phyloP scores from a whole-genome alignment of 441 rosid genomes.

The Melastoma candidum region DNA sequence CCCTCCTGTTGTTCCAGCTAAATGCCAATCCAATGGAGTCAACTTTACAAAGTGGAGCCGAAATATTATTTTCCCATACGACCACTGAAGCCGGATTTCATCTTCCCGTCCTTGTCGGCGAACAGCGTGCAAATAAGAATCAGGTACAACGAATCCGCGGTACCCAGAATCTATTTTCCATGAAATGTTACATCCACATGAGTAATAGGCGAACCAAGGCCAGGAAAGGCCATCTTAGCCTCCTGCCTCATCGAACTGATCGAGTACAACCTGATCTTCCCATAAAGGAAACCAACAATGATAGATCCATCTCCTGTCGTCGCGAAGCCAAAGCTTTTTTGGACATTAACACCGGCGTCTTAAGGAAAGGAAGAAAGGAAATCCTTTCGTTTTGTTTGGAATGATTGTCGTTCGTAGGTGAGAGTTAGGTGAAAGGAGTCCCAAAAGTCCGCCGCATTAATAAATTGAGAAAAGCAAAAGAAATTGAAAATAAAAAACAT shows the following conservation, averaged over 20 bases:
- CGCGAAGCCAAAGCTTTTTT: slow-evolving; percentile 37
- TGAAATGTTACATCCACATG: slow-evolving; percentile 91
- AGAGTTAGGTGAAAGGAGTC: no score
- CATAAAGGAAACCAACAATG: slow-evolving; percentile 91
- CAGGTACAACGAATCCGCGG: slow-evolving; percentile 82
- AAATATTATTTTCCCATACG: slow-evolving; percentile 90
- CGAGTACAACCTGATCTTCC: slow-evolving; percentile 82
- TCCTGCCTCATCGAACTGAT: slow-evolving; percentile 82
- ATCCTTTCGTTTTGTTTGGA: no score
- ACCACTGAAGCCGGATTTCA: slow-evolving; percentile 80
- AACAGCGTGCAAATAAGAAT: slow-evolving; percentile 80
- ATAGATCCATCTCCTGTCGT: slow-evolving; percentile 92
- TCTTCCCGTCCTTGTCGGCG: slow-evolving; percentile 69
- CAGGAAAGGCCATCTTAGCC: slow-evolving; percentile 97
- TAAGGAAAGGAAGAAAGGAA: no score
- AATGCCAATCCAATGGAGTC: slow-evolving; percentile 76
- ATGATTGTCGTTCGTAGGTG: no score
- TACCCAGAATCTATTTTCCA: slow-evolving; percentile 95
- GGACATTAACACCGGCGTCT: no score
- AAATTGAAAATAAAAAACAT: no score
- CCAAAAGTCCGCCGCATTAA: no score
- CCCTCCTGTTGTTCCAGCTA: slow-evolving; percentile 75
- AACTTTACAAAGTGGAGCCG: slow-evolving; percentile 85
- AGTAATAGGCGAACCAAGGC: slow-evolving; percentile 87
- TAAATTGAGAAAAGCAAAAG: no score